Evolutionary conservation across 768 basidiomycete species (phyloP).

Genomic region (Suillus ampliporus): DNA sequence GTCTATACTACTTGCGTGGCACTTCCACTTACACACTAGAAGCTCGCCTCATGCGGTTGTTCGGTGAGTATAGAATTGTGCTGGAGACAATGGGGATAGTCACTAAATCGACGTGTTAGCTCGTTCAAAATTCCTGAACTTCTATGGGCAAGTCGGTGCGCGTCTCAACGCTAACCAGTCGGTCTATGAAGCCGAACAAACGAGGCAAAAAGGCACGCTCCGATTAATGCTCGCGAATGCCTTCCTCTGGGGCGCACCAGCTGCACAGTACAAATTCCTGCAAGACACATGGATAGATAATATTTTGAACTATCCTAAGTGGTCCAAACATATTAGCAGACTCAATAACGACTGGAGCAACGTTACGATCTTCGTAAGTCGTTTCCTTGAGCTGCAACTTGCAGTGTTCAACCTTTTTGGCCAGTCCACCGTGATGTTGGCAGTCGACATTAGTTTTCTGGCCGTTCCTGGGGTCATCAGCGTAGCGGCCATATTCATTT

Average conservation of each 20-base stretch:
- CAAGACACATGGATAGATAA: conserved; percentile 3
- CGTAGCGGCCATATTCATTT: conserved; percentile 34
- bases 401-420: neutral
- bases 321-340: conserved; percentile 11
- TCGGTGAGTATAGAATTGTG: conserved; percentile 7
- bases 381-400: neutral
- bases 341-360: conserved; percentile 13
- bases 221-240: neutral
- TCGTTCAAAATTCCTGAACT: conserved; percentile 40
- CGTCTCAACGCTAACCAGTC: conserved; percentile 37
- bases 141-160: conserved; percentile 42
- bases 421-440: conserved; percentile 55
- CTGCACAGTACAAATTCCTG: conserved; percentile 4
- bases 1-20: neutral
- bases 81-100: conserved; percentile 11
- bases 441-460: conserved; percentile 57
- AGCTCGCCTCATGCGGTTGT: conserved; percentile 13
- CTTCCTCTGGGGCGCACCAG: conserved; percentile 3
- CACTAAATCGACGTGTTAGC: conserved; percentile 18
- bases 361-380: conserved; percentile 10
- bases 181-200: conserved; percentile 27
- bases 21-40: conserved; percentile 4
- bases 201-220: conserved; percentile 1
- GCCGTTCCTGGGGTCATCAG: conserved; percentile 50
- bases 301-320: conserved; percentile 8